A percentile compares a stretch with the other conserved stretches of the same genome.
These are phyloP conservation scores for Penicillium sp. DNA, from an alignment of 2,329 filamentous ascomycete species.

Conservation along the genomic window DNA sequence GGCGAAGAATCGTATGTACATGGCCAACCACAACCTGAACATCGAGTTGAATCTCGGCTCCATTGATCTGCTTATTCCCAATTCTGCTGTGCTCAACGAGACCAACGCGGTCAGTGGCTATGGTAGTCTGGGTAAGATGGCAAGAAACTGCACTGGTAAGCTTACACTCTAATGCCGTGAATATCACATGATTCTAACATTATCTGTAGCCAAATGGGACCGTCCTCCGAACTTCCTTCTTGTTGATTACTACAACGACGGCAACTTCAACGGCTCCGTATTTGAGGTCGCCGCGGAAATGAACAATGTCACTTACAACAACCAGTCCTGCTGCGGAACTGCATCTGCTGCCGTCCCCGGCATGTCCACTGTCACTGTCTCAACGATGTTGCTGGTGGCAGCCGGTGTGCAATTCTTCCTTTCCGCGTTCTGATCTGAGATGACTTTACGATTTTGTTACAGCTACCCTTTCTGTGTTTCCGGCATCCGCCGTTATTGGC, in stretches of 20 bases:
- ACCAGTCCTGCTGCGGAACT: slow-evolving; percentile 38
- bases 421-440: slow-evolving; percentile 22
- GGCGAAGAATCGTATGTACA: slow-evolving; percentile 66
- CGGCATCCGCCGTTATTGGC: not conserved
- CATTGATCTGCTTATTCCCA: slow-evolving; percentile 67
- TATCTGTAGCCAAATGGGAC: slow-evolving; percentile 54
- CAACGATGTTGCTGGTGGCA: slow-evolving; percentile 22
- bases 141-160: slow-evolving; percentile 61
- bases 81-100: slow-evolving; percentile 65
- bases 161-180: not conserved
- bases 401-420: slow-evolving; percentile 25
- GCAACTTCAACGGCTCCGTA: slow-evolving; percentile 68
- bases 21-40: slow-evolving; percentile 92
- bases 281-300: slow-evolving; percentile 70
- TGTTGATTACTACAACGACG: slow-evolving; percentile 82
- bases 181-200: slow-evolving; percentile 11
- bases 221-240: slow-evolving; percentile 75
- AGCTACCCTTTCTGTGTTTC: not conserved
- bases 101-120: slow-evolving; percentile 68
- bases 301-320: slow-evolving; percentile 71
- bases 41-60: slow-evolving; percentile 69
- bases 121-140: slow-evolving; percentile 66
- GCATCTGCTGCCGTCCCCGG: slow-evolving; percentile 27
- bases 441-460: slow-evolving; percentile 13
- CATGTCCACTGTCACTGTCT: slow-evolving; percentile 17